These are phyloP conservation scores for Coemansia sp. DNA, from an alignment of 192 early-diverging fungal species.

Conservation along the genomic window DNA sequence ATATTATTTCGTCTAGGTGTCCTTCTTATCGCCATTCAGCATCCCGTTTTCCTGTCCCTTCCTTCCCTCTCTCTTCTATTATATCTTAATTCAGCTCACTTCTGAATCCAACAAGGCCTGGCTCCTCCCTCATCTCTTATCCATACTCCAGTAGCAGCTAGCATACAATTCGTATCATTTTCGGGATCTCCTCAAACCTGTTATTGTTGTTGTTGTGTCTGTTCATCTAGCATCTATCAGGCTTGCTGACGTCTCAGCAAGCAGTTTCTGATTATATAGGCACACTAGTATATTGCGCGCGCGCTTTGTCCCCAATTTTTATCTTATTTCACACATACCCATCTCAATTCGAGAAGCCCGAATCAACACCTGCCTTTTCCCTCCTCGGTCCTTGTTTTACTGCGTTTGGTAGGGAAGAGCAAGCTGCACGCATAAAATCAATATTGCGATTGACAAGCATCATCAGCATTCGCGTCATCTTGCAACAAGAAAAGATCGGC, in stretches of 20 bases:
- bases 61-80: background rate
- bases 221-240: background rate
- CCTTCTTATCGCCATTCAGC: constrained; percentile 2
- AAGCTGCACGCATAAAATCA: constrained; percentile 2
- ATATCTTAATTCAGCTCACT: background rate
- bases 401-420: background rate
- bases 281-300: constrained; percentile 1
- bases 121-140: background rate
- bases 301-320: constrained; percentile 4
- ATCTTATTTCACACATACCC: no score
- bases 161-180: background rate
- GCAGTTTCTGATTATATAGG: constrained; percentile 7
- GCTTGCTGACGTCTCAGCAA: background rate
- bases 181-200: background rate
- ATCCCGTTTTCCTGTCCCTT: background rate
- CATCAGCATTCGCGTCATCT: background rate
- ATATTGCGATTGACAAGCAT: constrained; percentile 4
- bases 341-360: background rate
- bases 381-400: background rate
- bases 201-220: no score
- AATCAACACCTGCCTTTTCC: background rate
- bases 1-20: constrained; percentile 1
- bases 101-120: background rate
- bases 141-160: background rate
- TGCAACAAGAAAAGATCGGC: background rate